Conservation (phyloP, 352 stramenopile genomes). For the Halophytophthora batemanensis region DNA sequence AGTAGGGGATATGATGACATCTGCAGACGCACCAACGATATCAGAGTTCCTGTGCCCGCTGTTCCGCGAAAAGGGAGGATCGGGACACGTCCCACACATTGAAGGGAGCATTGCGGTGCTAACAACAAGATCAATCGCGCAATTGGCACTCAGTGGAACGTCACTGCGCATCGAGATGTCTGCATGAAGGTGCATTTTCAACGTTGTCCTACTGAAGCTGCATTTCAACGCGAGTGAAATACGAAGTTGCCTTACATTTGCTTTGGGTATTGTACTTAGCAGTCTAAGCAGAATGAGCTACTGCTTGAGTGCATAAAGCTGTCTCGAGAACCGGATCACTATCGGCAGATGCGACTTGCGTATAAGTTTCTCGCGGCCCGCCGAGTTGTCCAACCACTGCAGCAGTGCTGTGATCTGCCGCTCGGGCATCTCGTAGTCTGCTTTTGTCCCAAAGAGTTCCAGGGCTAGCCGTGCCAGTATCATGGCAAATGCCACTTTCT, state of each 20-base stretch:
- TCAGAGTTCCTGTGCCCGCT: conserved; percentile 29
- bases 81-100: neutral
- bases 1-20: neutral
- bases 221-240: too few species aligned
- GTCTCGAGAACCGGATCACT: conserved; percentile 72
- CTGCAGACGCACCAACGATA: neutral
- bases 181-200: neutral
- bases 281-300: conserved; percentile 3
- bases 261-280: too few species aligned
- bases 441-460: conserved; percentile 60
- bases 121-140: conserved; percentile 18
- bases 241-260: too few species aligned
- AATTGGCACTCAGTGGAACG: conserved; percentile 36
- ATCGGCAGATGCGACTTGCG: conserved; percentile 57
- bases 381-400: conserved; percentile 78
- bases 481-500: conserved; percentile 72
- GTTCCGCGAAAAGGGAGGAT: neutral
- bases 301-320: conserved; percentile 48
- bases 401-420: conserved; percentile 66
- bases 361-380: conserved; percentile 64
- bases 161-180: conserved; percentile 14
- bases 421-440: conserved; percentile 68
- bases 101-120: conserved; percentile 24
- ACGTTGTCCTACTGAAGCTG: too few species aligned
- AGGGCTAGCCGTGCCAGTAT: conserved; percentile 61